phyloP scores from a whole-genome alignment of 805 yeast genomes.

The Metschnikowia similis region DNA sequence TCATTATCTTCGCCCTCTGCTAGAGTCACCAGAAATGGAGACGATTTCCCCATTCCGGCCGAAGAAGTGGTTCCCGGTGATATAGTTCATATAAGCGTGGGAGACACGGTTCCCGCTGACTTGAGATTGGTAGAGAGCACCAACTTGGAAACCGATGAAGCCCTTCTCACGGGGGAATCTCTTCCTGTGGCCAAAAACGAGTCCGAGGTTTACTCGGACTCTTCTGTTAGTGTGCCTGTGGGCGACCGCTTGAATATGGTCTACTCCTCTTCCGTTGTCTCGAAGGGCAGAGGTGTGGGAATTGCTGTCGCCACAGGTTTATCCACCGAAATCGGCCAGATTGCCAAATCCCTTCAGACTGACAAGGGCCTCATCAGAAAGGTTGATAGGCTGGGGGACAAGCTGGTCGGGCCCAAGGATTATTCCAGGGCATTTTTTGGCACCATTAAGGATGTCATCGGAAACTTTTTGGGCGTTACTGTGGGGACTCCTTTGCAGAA shows the following conservation, averaged over 20 bases:
- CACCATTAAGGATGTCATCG: constrained; percentile 52
- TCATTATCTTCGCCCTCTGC: constrained; percentile 70
- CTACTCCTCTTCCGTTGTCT: constrained; percentile 60
- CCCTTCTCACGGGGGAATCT: constrained; percentile 63
- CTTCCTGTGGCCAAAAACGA: constrained; percentile 58
- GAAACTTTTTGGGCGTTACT: constrained; percentile 68
- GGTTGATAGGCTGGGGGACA: constrained; percentile 39
- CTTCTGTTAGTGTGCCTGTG: constrained; percentile 44
- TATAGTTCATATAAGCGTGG: constrained; percentile 56
- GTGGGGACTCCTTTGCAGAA: constrained; percentile 82
- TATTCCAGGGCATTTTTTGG: constrained; percentile 44
- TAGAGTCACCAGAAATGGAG: constrained; percentile 57
- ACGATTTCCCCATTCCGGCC: constrained; percentile 52
- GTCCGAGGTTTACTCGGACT: constrained; percentile 33
- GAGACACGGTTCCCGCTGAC: constrained; percentile 77
- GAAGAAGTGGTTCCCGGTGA: constrained; percentile 73
- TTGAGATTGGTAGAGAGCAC: constrained; percentile 51
- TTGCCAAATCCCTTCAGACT: constrained; percentile 42
- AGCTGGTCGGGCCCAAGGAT: constrained; percentile 40
- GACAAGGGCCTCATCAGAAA: constrained; percentile 35
- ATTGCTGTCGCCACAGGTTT: constrained; percentile 67
- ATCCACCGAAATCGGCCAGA: constrained; percentile 68
- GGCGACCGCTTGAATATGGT: constrained; percentile 76
- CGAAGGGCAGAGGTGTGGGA: constrained; percentile 74
- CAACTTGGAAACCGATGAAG: constrained; percentile 71